A percentile compares a stretch with the other conserved stretches of the same genome.
Evolutionary conservation across 176 grass and related monocot genomes (phyloP).

Genomic region (Alloteropsis semialata): DNA sequence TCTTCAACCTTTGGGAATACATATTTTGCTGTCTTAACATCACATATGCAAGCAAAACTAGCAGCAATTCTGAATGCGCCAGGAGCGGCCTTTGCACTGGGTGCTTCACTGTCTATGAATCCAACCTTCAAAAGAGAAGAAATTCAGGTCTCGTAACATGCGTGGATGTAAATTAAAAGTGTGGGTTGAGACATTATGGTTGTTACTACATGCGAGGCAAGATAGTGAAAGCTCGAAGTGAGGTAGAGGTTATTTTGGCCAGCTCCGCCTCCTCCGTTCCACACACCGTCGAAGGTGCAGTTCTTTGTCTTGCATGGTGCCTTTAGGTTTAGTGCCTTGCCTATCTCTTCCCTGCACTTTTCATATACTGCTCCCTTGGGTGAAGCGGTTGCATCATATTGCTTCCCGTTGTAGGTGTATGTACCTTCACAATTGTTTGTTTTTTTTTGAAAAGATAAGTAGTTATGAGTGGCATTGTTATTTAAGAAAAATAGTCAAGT

Average conservation of each 20-base stretch:
- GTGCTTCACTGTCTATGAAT: background rate
- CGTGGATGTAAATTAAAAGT: background rate
- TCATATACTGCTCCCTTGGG: background rate
- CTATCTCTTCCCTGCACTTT: background rate
- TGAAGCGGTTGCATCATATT: background rate
- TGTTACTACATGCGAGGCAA: slow-evolving; percentile 14
- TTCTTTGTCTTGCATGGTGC: background rate
- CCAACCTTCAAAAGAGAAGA: background rate
- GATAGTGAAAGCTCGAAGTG: background rate
- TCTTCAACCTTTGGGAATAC: background rate
- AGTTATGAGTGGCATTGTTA: too few species aligned
- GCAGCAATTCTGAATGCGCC: background rate
- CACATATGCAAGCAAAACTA: background rate
- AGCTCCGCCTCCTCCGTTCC: background rate
- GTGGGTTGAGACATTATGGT: background rate
- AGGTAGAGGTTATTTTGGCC: background rate
- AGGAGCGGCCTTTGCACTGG: background rate
- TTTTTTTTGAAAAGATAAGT: too few species aligned
- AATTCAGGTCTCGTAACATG: background rate
- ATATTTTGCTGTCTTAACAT: background rate
- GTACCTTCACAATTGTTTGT: background rate
- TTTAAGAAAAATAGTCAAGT: background rate
- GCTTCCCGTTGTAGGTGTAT: background rate
- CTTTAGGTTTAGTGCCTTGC: background rate
- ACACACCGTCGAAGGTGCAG: slow-evolving; percentile 1